phyloP scores from a whole-genome alignment of 352 stramenopile genomes.

The Phytophthora citrophthora region DNA sequence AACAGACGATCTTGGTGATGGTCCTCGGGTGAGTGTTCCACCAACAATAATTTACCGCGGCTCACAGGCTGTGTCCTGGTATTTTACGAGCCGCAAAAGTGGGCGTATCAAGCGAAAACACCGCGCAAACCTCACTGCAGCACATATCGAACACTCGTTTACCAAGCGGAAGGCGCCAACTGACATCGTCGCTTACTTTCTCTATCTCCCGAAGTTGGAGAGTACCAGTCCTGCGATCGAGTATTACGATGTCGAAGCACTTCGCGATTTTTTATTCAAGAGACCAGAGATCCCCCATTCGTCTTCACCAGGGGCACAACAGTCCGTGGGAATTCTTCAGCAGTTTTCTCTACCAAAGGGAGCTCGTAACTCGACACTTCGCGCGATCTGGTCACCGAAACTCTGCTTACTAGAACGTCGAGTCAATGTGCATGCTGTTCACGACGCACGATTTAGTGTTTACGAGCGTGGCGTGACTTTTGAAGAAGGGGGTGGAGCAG shows the following conservation, averaged over 20 bases:
- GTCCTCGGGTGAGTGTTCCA: slow-evolving; percentile 89
- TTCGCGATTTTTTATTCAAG: slow-evolving; percentile 95
- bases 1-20: slow-evolving; percentile 92
- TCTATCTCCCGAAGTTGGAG: slow-evolving; percentile 51
- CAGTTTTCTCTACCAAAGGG: slow-evolving; percentile 95
- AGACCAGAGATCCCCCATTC: slow-evolving; percentile 74
- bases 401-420: slow-evolving; percentile 94
- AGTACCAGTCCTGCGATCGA: slow-evolving; percentile 82
- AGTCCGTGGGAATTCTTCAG: slow-evolving; percentile 93
- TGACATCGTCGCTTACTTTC: slow-evolving; percentile 94
- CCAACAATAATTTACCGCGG: slow-evolving; percentile 96
- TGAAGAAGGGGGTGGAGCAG: slow-evolving; percentile 80
- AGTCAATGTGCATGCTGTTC: slow-evolving; percentile 90
- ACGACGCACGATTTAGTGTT: slow-evolving; percentile 92
- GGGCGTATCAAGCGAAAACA: slow-evolving; percentile 93
- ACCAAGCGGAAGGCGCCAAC: slow-evolving; percentile 78
- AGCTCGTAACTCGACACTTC: slow-evolving; percentile 88
- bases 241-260: slow-evolving; percentile 89
- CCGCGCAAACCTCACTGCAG: slow-evolving; percentile 91
- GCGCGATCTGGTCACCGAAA: slow-evolving; percentile 95
- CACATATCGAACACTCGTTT: slow-evolving; percentile 95
- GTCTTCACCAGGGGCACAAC: slow-evolving; percentile 20
- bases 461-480: slow-evolving; percentile 96
- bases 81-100: slow-evolving; percentile 91
- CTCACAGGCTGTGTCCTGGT: slow-evolving; percentile 93